Evolutionary conservation across 2,329 filamentous ascomycete genomes (phyloP).

Genomic region (Fusarium oxysporum): DNA sequence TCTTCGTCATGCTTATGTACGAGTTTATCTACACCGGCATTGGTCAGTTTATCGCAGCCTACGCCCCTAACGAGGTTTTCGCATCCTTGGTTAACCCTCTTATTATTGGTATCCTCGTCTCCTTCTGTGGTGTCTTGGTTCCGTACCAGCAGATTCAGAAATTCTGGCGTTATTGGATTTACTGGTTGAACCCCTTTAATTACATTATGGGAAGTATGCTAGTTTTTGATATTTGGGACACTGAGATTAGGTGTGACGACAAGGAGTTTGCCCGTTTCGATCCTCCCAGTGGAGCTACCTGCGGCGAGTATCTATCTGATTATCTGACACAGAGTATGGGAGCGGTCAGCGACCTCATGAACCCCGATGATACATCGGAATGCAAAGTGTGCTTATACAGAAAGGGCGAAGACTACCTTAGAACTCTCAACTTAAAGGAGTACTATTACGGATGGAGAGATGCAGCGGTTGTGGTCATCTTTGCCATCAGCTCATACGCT

Average conservation of each 20-base stretch:
- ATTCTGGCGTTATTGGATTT: conserved; percentile 78
- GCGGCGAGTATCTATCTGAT: conserved; percentile 64
- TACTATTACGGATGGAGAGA: conserved; percentile 76
- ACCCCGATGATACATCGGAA: conserved; percentile 65
- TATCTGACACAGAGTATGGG: conserved; percentile 55
- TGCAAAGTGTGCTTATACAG: conserved; percentile 73
- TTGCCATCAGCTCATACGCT: conserved; percentile 65
- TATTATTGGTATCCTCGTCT: conserved; percentile 68
- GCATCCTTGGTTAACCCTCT: conserved; percentile 68
- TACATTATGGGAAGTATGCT: conserved; percentile 69
- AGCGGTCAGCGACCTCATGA: conserved; percentile 63
- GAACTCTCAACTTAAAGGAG: conserved; percentile 67
- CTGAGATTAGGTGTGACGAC: conserved; percentile 58
- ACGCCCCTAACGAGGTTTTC: conserved; percentile 71
- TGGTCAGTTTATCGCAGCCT: conserved; percentile 71
- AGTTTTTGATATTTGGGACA: conserved; percentile 62
- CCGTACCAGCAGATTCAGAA: conserved; percentile 70
- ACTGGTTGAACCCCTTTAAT: conserved; percentile 70
- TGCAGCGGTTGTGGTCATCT: conserved; percentile 68
- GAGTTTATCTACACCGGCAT: conserved; percentile 71
- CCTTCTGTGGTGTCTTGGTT: conserved; percentile 80
- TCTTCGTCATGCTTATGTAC: conserved; percentile 68
- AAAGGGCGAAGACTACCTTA: conserved; percentile 69
- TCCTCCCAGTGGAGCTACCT: conserved; percentile 64
- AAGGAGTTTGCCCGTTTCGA: conserved; percentile 65